Evolutionary conservation across 176 grass and related monocot genomes (phyloP), one percentile per base, ranked within the genome.

Genomic region (Aegilops sharonensis): DNA sequence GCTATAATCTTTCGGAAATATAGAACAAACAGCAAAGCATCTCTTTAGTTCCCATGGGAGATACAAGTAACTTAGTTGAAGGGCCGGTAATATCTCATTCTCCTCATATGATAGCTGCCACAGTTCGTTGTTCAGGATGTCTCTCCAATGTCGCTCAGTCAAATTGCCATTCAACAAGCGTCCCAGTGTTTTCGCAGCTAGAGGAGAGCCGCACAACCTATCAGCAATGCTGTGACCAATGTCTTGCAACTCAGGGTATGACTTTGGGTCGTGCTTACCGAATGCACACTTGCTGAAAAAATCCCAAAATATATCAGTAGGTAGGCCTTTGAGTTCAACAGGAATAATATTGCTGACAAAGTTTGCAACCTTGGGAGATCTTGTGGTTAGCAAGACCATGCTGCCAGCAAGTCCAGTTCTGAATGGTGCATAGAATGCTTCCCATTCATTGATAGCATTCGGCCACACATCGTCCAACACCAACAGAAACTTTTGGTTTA

Each of bases 11-110:
- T 37, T 21, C 67, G 9, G 20, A 18, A 69, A 37, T 3, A 47
- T 47, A 13, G 45, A 47, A 0, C 45, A 47, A 47, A 47, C 3
- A 13, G 32, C 67, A 69, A 47, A 47, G 18, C 81, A 85, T 2
- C 21, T 81, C 7, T 88, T 91, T 11, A 91, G 67, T 75, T 84
- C 42, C 18, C 5, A 17, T 9, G 89, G 85, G 23, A 91, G 59
- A 29, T 88, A 84, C 9, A 88, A 47, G 52, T 88, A 91, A 81
- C 89, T 91, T 57, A 91, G 31, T 1, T 11, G 52, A 31, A 91
- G 85, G 48, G 81, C 85, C 0, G 85, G 56, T 8, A 91, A 14
- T 14, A 91, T 81, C 5, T 79, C 85, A 48, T 74, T 17, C 20
- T 70, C 8, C 36, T 37, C 36, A 70, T 70, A 8, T 37, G 30